Base-by-base conservation (phyloP, 805 yeast species). In the Cyberlindnera maclurae region DNA sequence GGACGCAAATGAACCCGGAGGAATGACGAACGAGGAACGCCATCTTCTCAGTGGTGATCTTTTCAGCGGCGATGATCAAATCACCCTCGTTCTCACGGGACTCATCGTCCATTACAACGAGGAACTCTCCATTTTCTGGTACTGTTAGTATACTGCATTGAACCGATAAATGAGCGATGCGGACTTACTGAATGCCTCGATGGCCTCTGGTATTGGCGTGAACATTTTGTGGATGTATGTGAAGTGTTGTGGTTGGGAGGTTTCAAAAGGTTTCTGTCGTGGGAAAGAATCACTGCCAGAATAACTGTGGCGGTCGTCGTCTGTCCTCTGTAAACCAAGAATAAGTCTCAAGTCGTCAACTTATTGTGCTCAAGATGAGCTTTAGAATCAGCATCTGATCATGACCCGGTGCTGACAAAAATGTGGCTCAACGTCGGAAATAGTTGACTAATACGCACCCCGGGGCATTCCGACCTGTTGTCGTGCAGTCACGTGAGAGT, bases 11-110 rank as follows among this genome's bases (percentile, higher is more conserved):
- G 60, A 83, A 90, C 4, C 99, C 99, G 6, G 88, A 79, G 1
- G 89, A 77, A 51, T 83, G 72, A 49, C 90, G 79, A 33, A 93
- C 95, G 45, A 93, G 65, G 54, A 93, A 93, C 2, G 97, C 98
- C 96, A 93, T 87, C 49, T 88, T 77, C 54, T 80, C 80, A 33
- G 83, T 77, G 30, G 95, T 83, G 49, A 79, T 69, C 38, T 68
- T 68, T 48, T 82, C 77, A 29, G 96, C 99, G n/a, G 97, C 94
- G 35, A 85, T 80, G 51, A 93, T 87, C 55, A 93, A 70, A 58
- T 93, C 99, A 38, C 98, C 99, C 65, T 93, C 99, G 60, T 93
- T 93, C 62, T 93, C 99, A 51, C 99, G 79, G 56, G 74, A 74
- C 60, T 87, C 97, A 57, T 93, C 96, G 60, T 93, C 99, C 84